A percentile compares a stretch with the other conserved stretches of the same genome.
Conservation (phyloP, 139 green algal species). For the Pseudopediastrum boryanum region DNA sequence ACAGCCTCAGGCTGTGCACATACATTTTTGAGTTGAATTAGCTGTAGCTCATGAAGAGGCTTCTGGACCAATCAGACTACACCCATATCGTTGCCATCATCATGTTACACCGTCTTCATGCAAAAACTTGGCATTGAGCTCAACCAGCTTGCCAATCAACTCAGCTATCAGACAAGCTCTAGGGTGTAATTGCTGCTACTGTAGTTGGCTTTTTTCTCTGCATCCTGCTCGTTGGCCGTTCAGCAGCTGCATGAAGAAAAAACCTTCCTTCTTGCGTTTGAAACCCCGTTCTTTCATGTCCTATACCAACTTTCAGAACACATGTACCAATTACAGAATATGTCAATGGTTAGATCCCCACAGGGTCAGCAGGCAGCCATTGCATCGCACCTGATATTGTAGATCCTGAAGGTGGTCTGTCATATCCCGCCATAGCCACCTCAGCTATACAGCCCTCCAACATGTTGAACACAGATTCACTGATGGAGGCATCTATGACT, state of each 20-base stretch:
- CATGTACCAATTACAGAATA: neutral
- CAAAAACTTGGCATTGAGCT: too few relatives aligned
- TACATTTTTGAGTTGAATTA: too few relatives aligned
- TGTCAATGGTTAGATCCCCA: neutral
- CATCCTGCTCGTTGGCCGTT: neutral
- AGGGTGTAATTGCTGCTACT: too few relatives aligned
- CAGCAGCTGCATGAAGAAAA: neutral
- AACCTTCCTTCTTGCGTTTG: neutral
- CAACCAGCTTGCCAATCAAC: too few relatives aligned
- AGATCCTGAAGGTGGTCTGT: constrained; percentile 60
- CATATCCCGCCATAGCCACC: constrained; percentile 45
- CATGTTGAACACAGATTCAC: constrained; percentile 82
- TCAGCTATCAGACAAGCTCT: too few relatives aligned
- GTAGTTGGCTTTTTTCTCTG: too few relatives aligned
- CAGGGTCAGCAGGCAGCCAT: too few relatives aligned
- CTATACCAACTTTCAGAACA: neutral
- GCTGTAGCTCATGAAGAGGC: too few relatives aligned
- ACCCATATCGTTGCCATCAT: too few relatives aligned
- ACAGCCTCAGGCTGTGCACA: too few relatives aligned
- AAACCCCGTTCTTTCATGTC: neutral
- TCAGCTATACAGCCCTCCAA: constrained; percentile 76
- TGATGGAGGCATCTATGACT: constrained; percentile 82
- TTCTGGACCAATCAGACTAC: too few relatives aligned
- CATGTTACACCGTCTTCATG: too few relatives aligned
- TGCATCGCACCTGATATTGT: constrained; percentile 79